Evolutionary conservation across 805 yeast genomes (phyloP).

Genomic region (Diddensiella transvaalensis): DNA sequence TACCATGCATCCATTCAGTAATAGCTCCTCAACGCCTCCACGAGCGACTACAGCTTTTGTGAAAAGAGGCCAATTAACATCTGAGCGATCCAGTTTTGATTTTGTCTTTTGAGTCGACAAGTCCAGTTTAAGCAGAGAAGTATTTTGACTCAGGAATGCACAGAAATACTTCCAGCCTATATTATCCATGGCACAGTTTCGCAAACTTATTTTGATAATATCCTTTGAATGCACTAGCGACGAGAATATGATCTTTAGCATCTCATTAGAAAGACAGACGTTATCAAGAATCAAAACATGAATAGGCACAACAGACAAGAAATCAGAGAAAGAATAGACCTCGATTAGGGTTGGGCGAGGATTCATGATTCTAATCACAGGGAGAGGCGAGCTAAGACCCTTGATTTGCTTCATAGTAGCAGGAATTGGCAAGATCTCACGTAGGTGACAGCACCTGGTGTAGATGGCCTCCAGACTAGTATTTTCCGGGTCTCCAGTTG

Average conservation of each 20-base stretch:
- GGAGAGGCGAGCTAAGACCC: conserved; percentile 72
- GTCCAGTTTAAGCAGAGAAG: conserved; percentile 26
- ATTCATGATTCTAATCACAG: conserved; percentile 67
- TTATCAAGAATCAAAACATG: conserved; percentile 76
- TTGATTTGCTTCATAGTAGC: conserved; percentile 79
- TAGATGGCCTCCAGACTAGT: conserved; percentile 67
- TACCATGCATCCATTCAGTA: conserved; percentile 74
- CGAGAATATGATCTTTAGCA: conserved; percentile 69
- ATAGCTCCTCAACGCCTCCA: conserved; percentile 74
- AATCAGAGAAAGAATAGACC: conserved; percentile 82
- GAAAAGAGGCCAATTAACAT: conserved; percentile 79
- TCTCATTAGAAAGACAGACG: conserved; percentile 65
- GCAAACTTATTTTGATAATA: conserved; percentile 67
- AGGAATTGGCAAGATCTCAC: conserved; percentile 90
- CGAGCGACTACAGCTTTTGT: conserved; percentile 64
- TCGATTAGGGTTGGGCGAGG: conserved; percentile 91
- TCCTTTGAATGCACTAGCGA: conserved; percentile 64
- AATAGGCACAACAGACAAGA: conserved; percentile 79
- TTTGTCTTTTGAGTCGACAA: conserved; percentile 25
- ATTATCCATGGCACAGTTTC: conserved; percentile 70
- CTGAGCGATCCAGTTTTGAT: conserved; percentile 51
- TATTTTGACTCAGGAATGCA: conserved; percentile 22
- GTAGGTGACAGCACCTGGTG: conserved; percentile 87
- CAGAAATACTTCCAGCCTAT: conserved; percentile 79
- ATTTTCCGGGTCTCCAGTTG: conserved; percentile 24